Evolutionary conservation across 192 early-diverging fungal species (phyloP), one percentile per base, ranked within the genome.

Genomic region (Umbelopsis sp.): DNA sequence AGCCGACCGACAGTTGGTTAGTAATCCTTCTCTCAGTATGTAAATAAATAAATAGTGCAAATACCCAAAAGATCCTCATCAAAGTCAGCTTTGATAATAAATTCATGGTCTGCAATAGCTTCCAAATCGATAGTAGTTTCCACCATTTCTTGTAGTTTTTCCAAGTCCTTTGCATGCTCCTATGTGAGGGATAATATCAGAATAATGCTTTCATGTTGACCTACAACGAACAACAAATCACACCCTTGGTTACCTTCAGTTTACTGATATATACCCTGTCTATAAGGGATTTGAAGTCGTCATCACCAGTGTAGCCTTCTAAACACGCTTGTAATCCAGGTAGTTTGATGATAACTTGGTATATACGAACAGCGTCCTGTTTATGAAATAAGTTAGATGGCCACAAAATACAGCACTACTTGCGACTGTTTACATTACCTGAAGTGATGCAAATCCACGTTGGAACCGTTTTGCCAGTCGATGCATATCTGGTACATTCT

Each of bases 61-160:
- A 53, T 74, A 92, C 91, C 84, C 83, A 91, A 80, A 72, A 95
- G 72, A 11, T 80, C 75, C 25, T 87, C 81, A 77, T 97, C 91
- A 81, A 93, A 94, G 43, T 95, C 92, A 0, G 96, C 82, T 47
- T 92, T 92, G 68, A 99, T 90, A 24, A 93, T 77, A 70, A 92
- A 98, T 72, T 97, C 93, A 76, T 98, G 96, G 51, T 83, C 73
- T 34, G 95, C 94, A 0, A 91, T 85, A 34, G 95, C 93, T 11
- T 86, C 87, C 53, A 97, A 78, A 77, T 98, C 97, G 36, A 98
- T 88, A 0, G 93, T 95, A 7, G 91, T 92, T 77, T 98, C 97
- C 8, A 97, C 94, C 73, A 99, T 78, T 41, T 91, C 85, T 73
- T 92, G 84, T 43, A 95, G 78, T 17, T 88, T 90, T 24, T 80